Evolutionary conservation across 306 rosid species (phyloP), one percentile per base, ranked within the genome.

Genomic region (Malus asiatica): DNA sequence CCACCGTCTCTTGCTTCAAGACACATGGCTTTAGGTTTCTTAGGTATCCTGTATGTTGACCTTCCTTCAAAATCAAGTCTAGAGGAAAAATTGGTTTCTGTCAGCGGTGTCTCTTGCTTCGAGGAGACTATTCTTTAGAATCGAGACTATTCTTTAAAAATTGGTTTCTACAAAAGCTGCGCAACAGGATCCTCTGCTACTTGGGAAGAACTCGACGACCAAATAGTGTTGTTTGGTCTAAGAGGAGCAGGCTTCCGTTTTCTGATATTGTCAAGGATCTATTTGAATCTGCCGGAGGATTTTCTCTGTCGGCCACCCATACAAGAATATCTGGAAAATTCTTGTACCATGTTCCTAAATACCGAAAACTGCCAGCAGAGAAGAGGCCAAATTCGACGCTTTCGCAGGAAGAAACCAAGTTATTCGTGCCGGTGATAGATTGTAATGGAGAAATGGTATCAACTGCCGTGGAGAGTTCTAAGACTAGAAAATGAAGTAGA

Each of bases 291-390:
- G 76, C 80, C 10, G 86, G 35, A 5, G 90, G 86, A 4, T 59
- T 82, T 29, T 18, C 71, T 70, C 87, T 30, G 51, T 90, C 87
- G 22, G 89, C 88, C 23, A 87, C 95, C 92, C 95, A 88, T 33
- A 90, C 90, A 55, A 75, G 23, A 8, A 30, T 75, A 22, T 15
- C 29, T 22, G 66, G 30, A 35, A 71, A 66, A 25, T 18, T 8
- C 42, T 72, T 62, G 66, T 69, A 80, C 67, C 83, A 69, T 2
- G 69, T 75, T 53, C 76, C 83, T 10, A 74, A 19, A 29, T 80
- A 80, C 20, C 72, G 61, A 1, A 79, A 80, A 25, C 40, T 61
- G 1, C 30, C 65, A 4, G 79, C 76, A 30, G 55, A 33, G 48
- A 79, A 83, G 81, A 83, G 72, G 15, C 83, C 86, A 6, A 70